These are phyloP conservation scores for Colletotrichum shisoi DNA, from an alignment of 2,329 filamentous ascomycete genomes.

Conservation along the genomic window DNA sequence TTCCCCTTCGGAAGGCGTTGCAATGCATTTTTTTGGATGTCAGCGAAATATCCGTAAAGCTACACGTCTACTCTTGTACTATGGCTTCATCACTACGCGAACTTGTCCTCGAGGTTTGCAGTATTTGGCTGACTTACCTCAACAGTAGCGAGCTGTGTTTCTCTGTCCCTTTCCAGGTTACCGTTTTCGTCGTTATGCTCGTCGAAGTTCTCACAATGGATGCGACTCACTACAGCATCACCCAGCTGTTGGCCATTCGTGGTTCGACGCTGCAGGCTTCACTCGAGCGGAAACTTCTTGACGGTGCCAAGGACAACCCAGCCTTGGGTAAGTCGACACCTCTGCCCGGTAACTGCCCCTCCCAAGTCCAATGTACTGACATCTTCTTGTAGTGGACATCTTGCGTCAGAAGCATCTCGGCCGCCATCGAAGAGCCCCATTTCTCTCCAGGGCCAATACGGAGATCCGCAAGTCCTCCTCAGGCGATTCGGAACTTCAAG, in stretches of 20 bases:
- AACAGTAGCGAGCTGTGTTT: neutral
- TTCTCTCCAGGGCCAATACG: slow-evolving; percentile 20
- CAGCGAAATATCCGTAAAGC: neutral
- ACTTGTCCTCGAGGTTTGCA: neutral
- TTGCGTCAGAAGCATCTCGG: slow-evolving; percentile 22
- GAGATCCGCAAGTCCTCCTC: slow-evolving; percentile 33
- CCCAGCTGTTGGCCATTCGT: slow-evolving; percentile 33
- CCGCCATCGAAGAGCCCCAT: slow-evolving; percentile 21
- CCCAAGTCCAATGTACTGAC: slow-evolving; percentile 2
- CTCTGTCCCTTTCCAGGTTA: neutral
- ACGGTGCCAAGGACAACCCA: slow-evolving; percentile 18
- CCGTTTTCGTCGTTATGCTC: neutral
- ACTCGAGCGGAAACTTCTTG: slow-evolving; percentile 29
- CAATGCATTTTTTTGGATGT: neutral
- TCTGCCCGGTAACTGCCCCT: neutral
- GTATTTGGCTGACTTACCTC: neutral
- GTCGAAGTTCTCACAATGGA: slow-evolving; percentile 20
- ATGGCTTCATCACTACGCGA: no score
- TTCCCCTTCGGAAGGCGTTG: neutral
- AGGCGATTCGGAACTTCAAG: slow-evolving; percentile 13
- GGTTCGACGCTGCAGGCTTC: slow-evolving; percentile 16
- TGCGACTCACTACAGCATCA: slow-evolving; percentile 23
- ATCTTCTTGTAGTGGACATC: slow-evolving; percentile 28
- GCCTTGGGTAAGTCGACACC: slow-evolving; percentile 4
- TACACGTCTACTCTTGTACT: neutral